A percentile compares a stretch with the other conserved stretches of the same genome.
Evolutionary conservation across 192 early-diverging fungal species (phyloP).

Genomic region (Backusella parvicylindrica): DNA sequence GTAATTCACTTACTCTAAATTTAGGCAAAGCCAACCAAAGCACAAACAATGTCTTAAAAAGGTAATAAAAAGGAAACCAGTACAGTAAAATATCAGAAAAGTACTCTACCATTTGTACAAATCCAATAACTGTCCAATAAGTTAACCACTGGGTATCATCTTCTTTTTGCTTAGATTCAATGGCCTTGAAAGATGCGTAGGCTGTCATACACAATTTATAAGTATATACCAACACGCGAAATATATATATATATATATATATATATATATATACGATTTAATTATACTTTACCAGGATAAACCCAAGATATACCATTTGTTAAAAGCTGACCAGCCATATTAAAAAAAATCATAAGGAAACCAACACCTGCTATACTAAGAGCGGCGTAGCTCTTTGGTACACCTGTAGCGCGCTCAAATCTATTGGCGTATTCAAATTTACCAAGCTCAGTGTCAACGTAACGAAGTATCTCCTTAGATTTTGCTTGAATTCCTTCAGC

Average conservation of each 20-base stretch:
- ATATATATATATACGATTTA: background rate
- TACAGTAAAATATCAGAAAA: slow-evolving; percentile 85
- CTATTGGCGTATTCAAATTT: slow-evolving; percentile 61
- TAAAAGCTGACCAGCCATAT: slow-evolving; percentile 74
- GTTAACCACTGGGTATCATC: slow-evolving; percentile 91
- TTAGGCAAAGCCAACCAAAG: slow-evolving; percentile 80
- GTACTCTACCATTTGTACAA: slow-evolving; percentile 86
- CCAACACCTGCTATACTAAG: slow-evolving; percentile 56
- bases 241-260: background rate
- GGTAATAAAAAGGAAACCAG: slow-evolving; percentile 96
- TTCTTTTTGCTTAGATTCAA: slow-evolving; percentile 73
- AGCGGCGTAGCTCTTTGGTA: slow-evolving; percentile 87
- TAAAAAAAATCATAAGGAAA: slow-evolving; percentile 84
- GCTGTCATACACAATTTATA: slow-evolving; percentile 34
- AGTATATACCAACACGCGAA: background rate
- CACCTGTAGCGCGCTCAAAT: slow-evolving; percentile 68
- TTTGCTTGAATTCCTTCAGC: slow-evolving; percentile 20
- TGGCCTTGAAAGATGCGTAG: slow-evolving; percentile 91
- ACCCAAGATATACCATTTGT: slow-evolving; percentile 51
- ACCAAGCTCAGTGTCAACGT: slow-evolving; percentile 70
- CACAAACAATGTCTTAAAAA: slow-evolving; percentile 86
- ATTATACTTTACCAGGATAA: slow-evolving; percentile 19
- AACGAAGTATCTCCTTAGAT: slow-evolving; percentile 6
- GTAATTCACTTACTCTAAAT: slow-evolving; percentile 44
- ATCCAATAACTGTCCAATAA: slow-evolving; percentile 94